phyloP scores from a whole-genome alignment of 2,329 filamentous ascomycete species.

The Blastomyces percursus region DNA sequence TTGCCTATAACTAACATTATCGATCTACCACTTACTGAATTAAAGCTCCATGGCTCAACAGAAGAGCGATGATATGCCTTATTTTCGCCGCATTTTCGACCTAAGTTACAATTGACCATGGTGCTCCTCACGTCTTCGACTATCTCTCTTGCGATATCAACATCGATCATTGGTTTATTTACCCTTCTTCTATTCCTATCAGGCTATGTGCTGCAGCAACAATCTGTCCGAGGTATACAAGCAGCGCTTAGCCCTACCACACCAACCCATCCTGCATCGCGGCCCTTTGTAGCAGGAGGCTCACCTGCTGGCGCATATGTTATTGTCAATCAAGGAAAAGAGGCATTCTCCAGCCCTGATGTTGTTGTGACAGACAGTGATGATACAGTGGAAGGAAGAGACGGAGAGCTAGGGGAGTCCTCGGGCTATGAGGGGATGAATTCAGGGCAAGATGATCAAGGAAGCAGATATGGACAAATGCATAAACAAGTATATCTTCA shows the following conservation, averaged over 20 bases:
- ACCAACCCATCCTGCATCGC: background rate
- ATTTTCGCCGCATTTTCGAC: background rate
- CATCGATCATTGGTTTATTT: constrained; percentile 55
- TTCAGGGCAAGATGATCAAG: background rate
- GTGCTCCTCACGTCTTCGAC: constrained; percentile 37
- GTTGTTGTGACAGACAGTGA: background rate
- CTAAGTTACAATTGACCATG: constrained; percentile 22
- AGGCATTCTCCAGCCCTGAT: background rate
- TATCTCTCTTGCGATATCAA: constrained; percentile 34
- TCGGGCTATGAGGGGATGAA: background rate
- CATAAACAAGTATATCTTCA: constrained; percentile 30
- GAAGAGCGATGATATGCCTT: background rate
- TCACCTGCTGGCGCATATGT: constrained; percentile 1
- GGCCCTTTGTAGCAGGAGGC: background rate
- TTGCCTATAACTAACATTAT: no score
- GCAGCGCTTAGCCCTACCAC: constrained; percentile 7
- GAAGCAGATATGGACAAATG: background rate
- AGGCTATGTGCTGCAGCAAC: constrained; percentile 78
- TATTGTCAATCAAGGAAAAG: background rate
- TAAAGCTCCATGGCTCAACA: background rate
- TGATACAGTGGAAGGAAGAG: background rate
- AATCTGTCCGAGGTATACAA: constrained; percentile 68
- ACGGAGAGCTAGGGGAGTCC: background rate
- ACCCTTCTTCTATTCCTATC: constrained; percentile 76
- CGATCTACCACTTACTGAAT: background rate